Evolutionary conservation across 2,329 filamentous ascomycete species (phyloP).

Genomic region (Sporothrix dimorphospora): DNA sequence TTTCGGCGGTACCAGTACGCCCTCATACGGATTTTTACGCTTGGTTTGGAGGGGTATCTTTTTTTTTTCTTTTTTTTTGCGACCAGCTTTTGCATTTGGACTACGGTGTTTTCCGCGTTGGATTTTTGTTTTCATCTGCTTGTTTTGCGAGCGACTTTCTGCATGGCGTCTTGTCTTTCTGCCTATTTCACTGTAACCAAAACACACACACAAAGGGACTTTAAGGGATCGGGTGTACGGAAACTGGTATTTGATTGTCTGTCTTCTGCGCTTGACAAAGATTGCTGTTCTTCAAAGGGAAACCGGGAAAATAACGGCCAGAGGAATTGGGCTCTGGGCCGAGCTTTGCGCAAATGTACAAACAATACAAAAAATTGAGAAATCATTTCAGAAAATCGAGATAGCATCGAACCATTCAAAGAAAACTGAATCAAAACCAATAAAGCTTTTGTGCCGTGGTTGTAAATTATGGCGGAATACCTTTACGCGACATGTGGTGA

Average conservation of each 20-base stretch:
- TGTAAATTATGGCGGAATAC: too few species aligned
- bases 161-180: neutral
- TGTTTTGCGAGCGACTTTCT: neutral
- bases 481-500: neutral
- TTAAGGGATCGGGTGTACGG: neutral
- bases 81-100: neutral
- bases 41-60: slow-evolving; percentile 5
- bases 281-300: neutral
- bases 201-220: neutral
- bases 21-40: neutral
- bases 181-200: neutral
- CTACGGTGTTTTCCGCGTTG: slow-evolving; percentile 1
- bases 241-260: neutral
- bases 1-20: slow-evolving; percentile 4
- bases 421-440: too few species aligned
- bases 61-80: slow-evolving; percentile 11
- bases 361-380: neutral
- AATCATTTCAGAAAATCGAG: neutral
- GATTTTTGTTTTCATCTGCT: neutral
- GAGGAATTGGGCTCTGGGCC: neutral
- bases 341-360: neutral
- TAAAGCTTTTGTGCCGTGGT: too few species aligned
- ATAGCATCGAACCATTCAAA: neutral
- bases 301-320: neutral
- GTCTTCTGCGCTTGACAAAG: neutral